phyloP scores from a whole-genome alignment of 352 stramenopile genomes.

The Pelagophyceae sp. region DNA sequence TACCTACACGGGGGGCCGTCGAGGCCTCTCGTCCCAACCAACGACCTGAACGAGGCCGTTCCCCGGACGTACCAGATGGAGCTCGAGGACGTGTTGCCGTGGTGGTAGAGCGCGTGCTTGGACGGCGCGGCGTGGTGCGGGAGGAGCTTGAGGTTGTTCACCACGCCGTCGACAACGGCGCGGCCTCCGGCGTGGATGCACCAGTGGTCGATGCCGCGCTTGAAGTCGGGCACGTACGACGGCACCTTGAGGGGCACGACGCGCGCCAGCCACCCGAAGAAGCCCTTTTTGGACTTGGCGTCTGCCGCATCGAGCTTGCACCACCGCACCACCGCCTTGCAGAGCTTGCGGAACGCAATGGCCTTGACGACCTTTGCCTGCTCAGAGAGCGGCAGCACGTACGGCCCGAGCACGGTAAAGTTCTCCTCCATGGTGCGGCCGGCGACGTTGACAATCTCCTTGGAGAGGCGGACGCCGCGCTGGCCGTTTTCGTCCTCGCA shows the following conservation, averaged over 20 bases:
- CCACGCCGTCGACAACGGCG: constrained; percentile 67
- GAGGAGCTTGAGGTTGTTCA: constrained; percentile 72
- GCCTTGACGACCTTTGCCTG: constrained; percentile 54
- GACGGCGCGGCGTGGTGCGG: constrained; percentile 63
- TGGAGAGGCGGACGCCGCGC: constrained; percentile 58
- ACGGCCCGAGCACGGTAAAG: constrained; percentile 63
- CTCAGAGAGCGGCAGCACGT: constrained; percentile 63
- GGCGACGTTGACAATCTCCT: constrained; percentile 74
- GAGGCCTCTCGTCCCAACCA: constrained; percentile 28
- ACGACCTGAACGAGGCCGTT: background rate
- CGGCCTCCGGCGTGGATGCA: constrained; percentile 70
- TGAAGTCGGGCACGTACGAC: constrained; percentile 73
- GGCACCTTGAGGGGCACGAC: constrained; percentile 41
- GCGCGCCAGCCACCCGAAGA: constrained; percentile 24
- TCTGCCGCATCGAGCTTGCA: constrained; percentile 33
- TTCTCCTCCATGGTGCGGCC: constrained; percentile 75
- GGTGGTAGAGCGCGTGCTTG: constrained; percentile 59
- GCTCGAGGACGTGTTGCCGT: constrained; percentile 68
- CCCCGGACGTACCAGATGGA: constrained; percentile 78
- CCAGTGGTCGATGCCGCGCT: constrained; percentile 72
- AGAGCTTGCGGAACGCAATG: constrained; percentile 40
- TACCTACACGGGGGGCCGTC: too few species aligned
- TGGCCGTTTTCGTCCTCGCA: constrained; percentile 53
- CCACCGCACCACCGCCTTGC: constrained; percentile 36
- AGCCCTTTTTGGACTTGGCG: constrained; percentile 19